A percentile compares a stretch with the other conserved stretches of the same genome.
These are phyloP conservation scores for Aotearoamyces nothofagi DNA, from an alignment of 2,329 filamentous ascomycete species.

Conservation along the genomic window DNA sequence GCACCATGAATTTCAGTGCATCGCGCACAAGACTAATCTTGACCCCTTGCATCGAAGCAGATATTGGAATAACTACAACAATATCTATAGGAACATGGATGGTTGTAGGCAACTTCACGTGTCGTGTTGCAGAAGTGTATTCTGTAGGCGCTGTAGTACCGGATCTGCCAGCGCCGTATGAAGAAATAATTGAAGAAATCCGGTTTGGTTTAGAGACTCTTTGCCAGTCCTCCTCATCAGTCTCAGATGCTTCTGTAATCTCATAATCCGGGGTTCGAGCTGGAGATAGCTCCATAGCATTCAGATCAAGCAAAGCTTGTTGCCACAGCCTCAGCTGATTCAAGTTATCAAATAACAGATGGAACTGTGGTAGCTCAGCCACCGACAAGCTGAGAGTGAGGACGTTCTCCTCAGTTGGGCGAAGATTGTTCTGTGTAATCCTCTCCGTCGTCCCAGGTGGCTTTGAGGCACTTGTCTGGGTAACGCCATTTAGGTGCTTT, in stretches of 20 bases:
- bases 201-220: constrained; percentile 42
- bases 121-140: constrained; percentile 54
- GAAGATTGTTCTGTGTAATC: constrained; percentile 19
- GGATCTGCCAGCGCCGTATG: constrained; percentile 69
- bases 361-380: constrained; percentile 82
- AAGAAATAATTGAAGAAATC: constrained; percentile 64
- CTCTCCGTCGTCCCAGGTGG: constrained; percentile 16
- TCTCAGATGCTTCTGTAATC: constrained; percentile 59
- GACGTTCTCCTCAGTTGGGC: constrained; percentile 55
- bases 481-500: constrained; percentile 85
- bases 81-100: constrained; percentile 88
- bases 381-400: constrained; percentile 86
- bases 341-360: constrained; percentile 74
- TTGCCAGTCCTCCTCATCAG: constrained; percentile 81
- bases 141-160: constrained; percentile 82
- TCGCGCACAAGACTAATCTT: constrained; percentile 93
- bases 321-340: constrained; percentile 84
- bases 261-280: constrained; percentile 65
- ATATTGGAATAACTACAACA: constrained; percentile 92
- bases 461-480: constrained; percentile 44
- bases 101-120: constrained; percentile 18
- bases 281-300: constrained; percentile 50
- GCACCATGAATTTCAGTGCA: constrained; percentile 80
- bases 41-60: constrained; percentile 97
- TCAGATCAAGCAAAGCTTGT: constrained; percentile 70